Base-by-base conservation (phyloP, 768 basidiomycete genomes). In the Heimioporus sp. region DNA sequence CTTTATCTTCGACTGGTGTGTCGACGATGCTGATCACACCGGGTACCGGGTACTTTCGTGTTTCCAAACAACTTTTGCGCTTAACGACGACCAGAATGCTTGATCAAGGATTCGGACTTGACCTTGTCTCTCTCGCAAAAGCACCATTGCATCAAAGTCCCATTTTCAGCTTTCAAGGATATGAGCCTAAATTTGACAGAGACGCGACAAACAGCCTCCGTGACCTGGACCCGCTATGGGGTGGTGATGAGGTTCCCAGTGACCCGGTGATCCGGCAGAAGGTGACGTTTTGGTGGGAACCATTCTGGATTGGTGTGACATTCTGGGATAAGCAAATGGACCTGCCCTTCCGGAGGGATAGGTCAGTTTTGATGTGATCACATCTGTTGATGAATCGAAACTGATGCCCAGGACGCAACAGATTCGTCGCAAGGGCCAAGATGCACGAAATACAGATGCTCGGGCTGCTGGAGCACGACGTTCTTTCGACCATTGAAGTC, bases 381-480 rank as follows among this genome's bases (percentile, higher is more conserved):
- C 16, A 4, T 47, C 19, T 28, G 24, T n/a, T 43, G 13, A 12
- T n/a, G 7, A 12, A 21, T 17, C 30, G 35, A 19, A 31, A 11
- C 43, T 52, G 12, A 59, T 30, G 34, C 28, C 20, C 21, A n/a
- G 8, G 43, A 58, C 45, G 30, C 51, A 36, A 16, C 58, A 94
- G 96, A 54, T 98, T 98, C 65, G 76, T 98, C 21, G 87, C 92
- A 6, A 83, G 96, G 30, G 93, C 90, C n/a, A 91, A 92, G 72
- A 96, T 97, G 92, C 91, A 93, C 61, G 91, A 95, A 64, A 92
- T 97, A 36, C 90, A 97, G 63, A 95, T 92, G 90, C 80, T 97
- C 2, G 95, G 95, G 7, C 73, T 96, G 10, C 75, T 96, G 40
- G 93, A 93, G 58, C 90, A 95, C 59, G 93, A 96, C 59, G 86